Percentiles rank a stretch among this genome's conserved stretches.
Conservation (phyloP, 768 basidiomycete species). For the Leucogyrophana mollusca region DNA sequence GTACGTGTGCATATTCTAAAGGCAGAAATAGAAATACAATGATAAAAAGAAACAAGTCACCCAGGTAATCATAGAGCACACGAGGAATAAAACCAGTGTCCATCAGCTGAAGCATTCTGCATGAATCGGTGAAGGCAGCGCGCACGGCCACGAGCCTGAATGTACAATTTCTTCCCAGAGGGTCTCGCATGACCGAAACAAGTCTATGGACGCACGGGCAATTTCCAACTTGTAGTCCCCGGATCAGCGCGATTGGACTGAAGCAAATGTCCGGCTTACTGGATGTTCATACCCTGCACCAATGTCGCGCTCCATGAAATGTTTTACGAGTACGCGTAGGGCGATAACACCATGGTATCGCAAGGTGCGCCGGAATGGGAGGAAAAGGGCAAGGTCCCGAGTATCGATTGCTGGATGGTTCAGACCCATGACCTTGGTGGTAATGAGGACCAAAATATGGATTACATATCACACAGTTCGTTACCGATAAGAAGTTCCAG, state of each 20-base stretch:
- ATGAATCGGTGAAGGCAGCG: slow-evolving; percentile 37
- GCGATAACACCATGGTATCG: slow-evolving; percentile 35
- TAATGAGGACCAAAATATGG: neutral
- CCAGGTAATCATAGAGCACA: neutral
- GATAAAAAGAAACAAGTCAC: neutral
- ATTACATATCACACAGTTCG: slow-evolving; percentile 9
- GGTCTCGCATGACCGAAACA: slow-evolving; percentile 51
- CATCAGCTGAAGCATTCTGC: slow-evolving; percentile 34
- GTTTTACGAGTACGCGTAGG: slow-evolving; percentile 40
- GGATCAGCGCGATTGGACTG: slow-evolving; percentile 6
- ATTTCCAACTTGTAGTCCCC: slow-evolving; percentile 39
- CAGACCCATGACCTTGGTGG: slow-evolving; percentile 46
- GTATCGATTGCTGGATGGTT: slow-evolving; percentile 51
- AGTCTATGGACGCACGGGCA: slow-evolving; percentile 48
- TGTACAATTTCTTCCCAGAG: slow-evolving; percentile 45
- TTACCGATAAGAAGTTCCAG: slow-evolving; percentile 53
- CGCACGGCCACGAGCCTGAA: slow-evolving; percentile 51
- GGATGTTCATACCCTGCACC: slow-evolving; percentile 45
- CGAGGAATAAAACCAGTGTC: neutral
- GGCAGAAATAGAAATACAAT: neutral
- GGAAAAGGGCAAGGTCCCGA: slow-evolving; percentile 53
- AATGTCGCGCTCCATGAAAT: slow-evolving; percentile 45
- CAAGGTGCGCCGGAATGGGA: slow-evolving; percentile 46
- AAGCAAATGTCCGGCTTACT: slow-evolving; percentile 30
- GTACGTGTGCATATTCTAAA: too few relatives aligned